Base-by-base conservation (phyloP, 2,329 filamentous ascomycete genomes). In the Sarocladium brachiariae region DNA sequence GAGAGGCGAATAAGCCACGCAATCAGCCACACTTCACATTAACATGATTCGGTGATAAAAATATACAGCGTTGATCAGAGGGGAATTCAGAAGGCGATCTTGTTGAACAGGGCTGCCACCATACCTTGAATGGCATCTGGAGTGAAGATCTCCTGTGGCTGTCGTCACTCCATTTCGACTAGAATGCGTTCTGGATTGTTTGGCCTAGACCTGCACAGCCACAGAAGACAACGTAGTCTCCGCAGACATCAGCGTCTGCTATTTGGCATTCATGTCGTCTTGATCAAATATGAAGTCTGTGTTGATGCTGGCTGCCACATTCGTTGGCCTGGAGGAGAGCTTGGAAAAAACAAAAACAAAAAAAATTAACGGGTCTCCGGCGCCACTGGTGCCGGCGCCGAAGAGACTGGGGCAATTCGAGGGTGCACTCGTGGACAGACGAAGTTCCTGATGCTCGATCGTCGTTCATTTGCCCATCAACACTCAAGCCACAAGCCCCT, bases 61-160 rank as follows among this genome's bases (percentile, higher is more conserved):
- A 35, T 23, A 18, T 43, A 35, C 25, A 35, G 46, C 41, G 47
- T 18, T 52, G 57, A 58, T 58, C 57, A 55, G 51, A 52, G 54
- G 31, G 50, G 52, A 43, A 52, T 46, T 7, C 10, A 34, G 30
- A 43, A 23, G 45, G 13, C 45, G 45, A 48, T 48, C 45, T 25
- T 34, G 30, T 21, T 4, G 4, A 45, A 6, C 27, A 23, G 21
- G 39, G 39, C 39, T 34, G 45, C 27, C 4, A 33, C 27, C 45
- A 19, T 48, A 19, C 45, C 45, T n/a, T 24, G 45, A 31, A 34
- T 5, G 45, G 45, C 10, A 48, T 31, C 13, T 11, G 6, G 25
- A 31, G 16, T 48, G 45, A 31, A 31, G 45, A 48, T 48, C 45
- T 33, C 18, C 25, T 48, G 45, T 34, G 45, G 45, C 45, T 34